phyloP scores from a whole-genome alignment of 768 basidiomycete genomes.

The Amanita rimosa region DNA sequence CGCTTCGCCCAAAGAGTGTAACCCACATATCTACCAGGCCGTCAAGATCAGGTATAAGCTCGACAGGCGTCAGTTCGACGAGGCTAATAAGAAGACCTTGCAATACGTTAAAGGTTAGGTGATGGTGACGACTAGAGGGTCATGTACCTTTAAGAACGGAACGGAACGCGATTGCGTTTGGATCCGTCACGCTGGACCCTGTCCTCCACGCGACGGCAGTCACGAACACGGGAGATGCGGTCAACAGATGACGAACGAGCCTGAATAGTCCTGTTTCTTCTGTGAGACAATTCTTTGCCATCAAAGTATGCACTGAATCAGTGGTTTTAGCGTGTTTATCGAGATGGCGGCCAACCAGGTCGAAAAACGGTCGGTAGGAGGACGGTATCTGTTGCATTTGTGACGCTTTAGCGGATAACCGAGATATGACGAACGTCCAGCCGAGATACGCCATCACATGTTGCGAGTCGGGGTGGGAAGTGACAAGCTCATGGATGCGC shows the following conservation, averaged over 20 bases:
- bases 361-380: constrained; percentile 44
- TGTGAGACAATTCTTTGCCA: constrained; percentile 46
- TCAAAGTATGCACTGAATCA: constrained; percentile 43
- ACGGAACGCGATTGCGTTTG: constrained; percentile 70
- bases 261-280: constrained; percentile 51
- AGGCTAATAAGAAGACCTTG: constrained; percentile 69
- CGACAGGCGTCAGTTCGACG: constrained; percentile 63
- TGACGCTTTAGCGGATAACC: constrained; percentile 35
- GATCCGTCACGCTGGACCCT: constrained; percentile 58
- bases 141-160: constrained; percentile 73
- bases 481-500: constrained; percentile 58
- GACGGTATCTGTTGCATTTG: constrained; percentile 40
- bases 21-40: constrained; percentile 68
- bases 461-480: constrained; percentile 46
- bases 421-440: constrained; percentile 78
- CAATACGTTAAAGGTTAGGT: constrained; percentile 5
- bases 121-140: background rate
- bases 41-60: constrained; percentile 68
- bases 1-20: constrained; percentile 68
- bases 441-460: constrained; percentile 64
- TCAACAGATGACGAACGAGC: constrained; percentile 46
- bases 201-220: constrained; percentile 59
- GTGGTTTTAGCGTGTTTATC: constrained; percentile 43
- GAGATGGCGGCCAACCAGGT: constrained; percentile 32
- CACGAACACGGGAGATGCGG: constrained; percentile 66